A percentile compares a stretch with the other conserved stretches of the same genome.
These are phyloP conservation scores for Fusarium euwallaceae DNA, from an alignment of 2,329 filamentous ascomycete species.

Conservation along the genomic window DNA sequence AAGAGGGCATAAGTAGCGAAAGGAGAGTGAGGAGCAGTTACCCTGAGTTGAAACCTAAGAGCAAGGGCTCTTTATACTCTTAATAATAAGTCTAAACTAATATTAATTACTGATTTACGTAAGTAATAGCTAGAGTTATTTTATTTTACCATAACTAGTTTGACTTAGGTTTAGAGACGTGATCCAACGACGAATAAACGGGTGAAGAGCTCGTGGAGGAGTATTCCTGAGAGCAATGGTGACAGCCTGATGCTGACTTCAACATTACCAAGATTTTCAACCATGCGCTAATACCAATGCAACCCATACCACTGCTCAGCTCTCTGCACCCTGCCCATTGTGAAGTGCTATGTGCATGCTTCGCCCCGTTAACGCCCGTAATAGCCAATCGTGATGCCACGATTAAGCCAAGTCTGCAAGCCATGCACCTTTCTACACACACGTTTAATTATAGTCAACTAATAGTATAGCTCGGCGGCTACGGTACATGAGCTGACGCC, in stretches of 20 bases:
- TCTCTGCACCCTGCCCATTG: neutral
- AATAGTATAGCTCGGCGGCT: neutral
- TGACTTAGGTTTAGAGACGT: slow-evolving; percentile 30
- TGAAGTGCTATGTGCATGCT: neutral
- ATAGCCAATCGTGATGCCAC: neutral
- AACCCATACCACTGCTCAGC: neutral
- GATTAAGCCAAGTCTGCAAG: neutral
- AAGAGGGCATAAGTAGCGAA: too few species aligned
- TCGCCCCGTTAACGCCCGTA: neutral
- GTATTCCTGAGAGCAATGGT: neutral
- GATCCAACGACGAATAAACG: slow-evolving; percentile 6
- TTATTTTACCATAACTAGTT: too few species aligned
- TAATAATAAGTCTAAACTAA: too few species aligned
- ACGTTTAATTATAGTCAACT: too few species aligned
- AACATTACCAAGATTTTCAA: too few species aligned
- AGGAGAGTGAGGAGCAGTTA: too few species aligned
- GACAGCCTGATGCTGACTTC: neutral
- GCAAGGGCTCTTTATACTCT: too few species aligned
- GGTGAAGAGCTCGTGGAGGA: neutral
- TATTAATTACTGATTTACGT: too few species aligned
- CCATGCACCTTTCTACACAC: neutral
- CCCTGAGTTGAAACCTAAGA: too few species aligned
- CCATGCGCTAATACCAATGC: too few species aligned
- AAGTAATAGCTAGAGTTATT: too few species aligned
- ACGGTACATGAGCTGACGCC: neutral